Evolutionary conservation across 257 asterid species (phyloP), one percentile per base, ranked within the genome.

Genomic region (Solanum sitiens): DNA sequence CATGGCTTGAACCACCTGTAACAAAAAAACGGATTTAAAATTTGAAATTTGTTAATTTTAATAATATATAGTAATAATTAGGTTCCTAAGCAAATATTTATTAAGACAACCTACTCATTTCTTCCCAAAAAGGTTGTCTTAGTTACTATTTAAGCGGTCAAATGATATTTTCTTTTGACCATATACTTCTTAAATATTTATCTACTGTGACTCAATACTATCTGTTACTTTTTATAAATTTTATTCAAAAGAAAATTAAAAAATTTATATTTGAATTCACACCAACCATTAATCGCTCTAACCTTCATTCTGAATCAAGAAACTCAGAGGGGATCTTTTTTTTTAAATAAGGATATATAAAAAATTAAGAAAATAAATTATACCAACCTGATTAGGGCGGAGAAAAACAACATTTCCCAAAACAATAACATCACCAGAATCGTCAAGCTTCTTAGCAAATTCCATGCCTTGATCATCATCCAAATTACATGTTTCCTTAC

Each of bases 1-100:
- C 39, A 89, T 89, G 70, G 83, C 89, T 86, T 53, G 87, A 59
- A 89, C 71, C 9, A 89, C 89, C 90, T 89, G 79, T 68, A 83
- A 42, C 47, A 18, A 0, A 30, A 3, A 72, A n/a, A 13, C 25
- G 0, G 0, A 72, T 32, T 33, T 11, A 16, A 33, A 5, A 72
- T 72, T 72, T 72, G 1, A 72, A 33, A 10, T 20, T 33, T 72
- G 2, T 71, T 6, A 9, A 33, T 32, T 32, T 32, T 15, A 3
- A 14, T 71, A 71, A 20, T 67, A 25, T 27, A 67, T 6, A 1
- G 32, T 25, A 30, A 27, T 27, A 65, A 65, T 50, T 50, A 11
- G 72, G 21, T 27, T 68, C 37, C 3, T 2, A 63, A 63, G 1
- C 5, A 68, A 68, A 68, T 30, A 27, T 68, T 47, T 47, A 11